Evolutionary conservation across 2,329 filamentous ascomycete species (phyloP).

Genomic region (Dryadomyces quercivorus): DNA sequence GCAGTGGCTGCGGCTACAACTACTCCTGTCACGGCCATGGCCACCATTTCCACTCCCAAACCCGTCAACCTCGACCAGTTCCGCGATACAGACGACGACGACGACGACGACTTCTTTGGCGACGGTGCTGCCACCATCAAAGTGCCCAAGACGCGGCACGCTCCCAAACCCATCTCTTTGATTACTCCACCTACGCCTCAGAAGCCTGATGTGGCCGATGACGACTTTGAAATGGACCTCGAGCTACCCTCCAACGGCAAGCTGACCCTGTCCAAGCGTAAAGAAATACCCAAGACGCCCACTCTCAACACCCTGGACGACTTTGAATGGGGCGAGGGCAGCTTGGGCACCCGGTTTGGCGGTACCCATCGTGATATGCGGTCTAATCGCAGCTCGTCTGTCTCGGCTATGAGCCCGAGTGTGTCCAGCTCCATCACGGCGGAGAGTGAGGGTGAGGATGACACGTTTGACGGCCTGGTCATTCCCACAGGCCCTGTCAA

Average conservation of each 20-base stretch:
- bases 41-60: neutral
- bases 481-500: conserved; percentile 75
- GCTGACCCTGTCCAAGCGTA: conserved; percentile 49
- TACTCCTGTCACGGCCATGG: neutral
- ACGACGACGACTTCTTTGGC: conserved; percentile 51
- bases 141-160: conserved; percentile 45
- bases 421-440: conserved; percentile 80
- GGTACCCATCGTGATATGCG: conserved; percentile 72
- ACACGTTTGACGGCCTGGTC: conserved; percentile 79
- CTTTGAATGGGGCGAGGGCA: conserved; percentile 89
- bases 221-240: conserved; percentile 62
- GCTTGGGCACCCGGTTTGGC: conserved; percentile 78
- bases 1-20: neutral
- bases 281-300: conserved; percentile 52
- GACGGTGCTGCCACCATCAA: conserved; percentile 57
- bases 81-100: conserved; percentile 46
- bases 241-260: conserved; percentile 57
- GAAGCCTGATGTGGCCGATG: conserved; percentile 34
- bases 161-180: conserved; percentile 36
- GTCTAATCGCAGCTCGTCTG: conserved; percentile 73
- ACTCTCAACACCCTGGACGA: conserved; percentile 53
- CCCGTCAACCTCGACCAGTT: conserved; percentile 49
- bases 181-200: conserved; percentile 44
- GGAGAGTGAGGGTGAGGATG: conserved; percentile 92
- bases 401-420: conserved; percentile 83